Conservation (phyloP, 768 basidiomycete genomes). For the Russula lepida region DNA sequence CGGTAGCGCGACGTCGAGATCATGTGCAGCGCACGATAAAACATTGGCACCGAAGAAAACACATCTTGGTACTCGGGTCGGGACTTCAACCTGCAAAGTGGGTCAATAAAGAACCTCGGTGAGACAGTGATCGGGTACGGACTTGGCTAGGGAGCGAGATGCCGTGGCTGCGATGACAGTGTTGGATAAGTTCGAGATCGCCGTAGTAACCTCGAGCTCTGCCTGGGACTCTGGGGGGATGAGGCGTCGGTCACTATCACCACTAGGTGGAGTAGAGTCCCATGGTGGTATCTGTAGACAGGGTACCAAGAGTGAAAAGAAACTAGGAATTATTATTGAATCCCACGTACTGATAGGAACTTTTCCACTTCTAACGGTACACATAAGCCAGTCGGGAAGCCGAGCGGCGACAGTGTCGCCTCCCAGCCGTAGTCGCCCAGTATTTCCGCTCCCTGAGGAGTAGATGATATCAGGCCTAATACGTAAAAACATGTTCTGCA, state of each 20-base stretch:
- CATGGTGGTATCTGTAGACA: slow-evolving; percentile 61
- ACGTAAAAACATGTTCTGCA: slow-evolving; percentile 92
- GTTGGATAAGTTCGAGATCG: slow-evolving; percentile 90
- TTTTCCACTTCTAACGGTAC: slow-evolving; percentile 76
- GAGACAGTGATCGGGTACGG: slow-evolving; percentile 21
- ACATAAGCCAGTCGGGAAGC: slow-evolving; percentile 83
- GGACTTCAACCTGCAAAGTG: slow-evolving; percentile 57
- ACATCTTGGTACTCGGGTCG: slow-evolving; percentile 63
- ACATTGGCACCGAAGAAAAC: slow-evolving; percentile 71
- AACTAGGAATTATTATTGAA: background rate
- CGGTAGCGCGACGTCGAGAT: slow-evolving; percentile 88
- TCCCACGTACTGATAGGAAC: slow-evolving; percentile 61
- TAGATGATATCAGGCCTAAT: slow-evolving; percentile 85
- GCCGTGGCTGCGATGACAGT: slow-evolving; percentile 94
- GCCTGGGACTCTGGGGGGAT: slow-evolving; percentile 56
- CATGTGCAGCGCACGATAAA: slow-evolving; percentile 78
- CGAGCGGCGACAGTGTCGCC: slow-evolving; percentile 78
- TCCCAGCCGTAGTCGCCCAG: slow-evolving; percentile 92
- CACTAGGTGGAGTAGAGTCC: slow-evolving; percentile 33
- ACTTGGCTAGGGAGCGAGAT: slow-evolving; percentile 84
- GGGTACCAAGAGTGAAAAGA: slow-evolving; percentile 5
- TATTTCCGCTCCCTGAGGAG: slow-evolving; percentile 86
- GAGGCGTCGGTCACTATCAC: slow-evolving; percentile 38
- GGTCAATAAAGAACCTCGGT: slow-evolving; percentile 2
- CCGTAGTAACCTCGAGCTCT: slow-evolving; percentile 79